Evolutionary conservation across 495 filamentous ascomycete genomes (phyloP).

Genomic region (Aspergillus leporis): DNA sequence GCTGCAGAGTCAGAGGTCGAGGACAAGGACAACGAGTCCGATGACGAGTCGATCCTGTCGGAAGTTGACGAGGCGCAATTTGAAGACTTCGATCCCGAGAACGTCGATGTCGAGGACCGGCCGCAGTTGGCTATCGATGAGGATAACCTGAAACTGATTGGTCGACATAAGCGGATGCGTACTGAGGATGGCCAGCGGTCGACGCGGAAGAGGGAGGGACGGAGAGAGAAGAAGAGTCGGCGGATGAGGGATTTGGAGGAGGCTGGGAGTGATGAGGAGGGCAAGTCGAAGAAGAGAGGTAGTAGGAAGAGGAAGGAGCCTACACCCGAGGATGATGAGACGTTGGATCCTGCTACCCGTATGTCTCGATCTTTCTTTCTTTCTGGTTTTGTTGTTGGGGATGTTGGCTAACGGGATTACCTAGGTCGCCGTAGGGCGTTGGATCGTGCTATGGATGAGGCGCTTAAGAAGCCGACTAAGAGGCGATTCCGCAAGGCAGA

Average conservation of each 20-base stretch:
- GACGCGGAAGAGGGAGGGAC: conserved; percentile 74
- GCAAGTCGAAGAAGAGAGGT: conserved; percentile 54
- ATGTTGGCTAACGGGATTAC: conserved; percentile 13
- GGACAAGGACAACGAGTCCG: conserved; percentile 49
- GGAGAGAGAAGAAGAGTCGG: conserved; percentile 75
- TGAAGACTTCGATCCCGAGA: conserved; percentile 81
- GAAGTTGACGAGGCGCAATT: conserved; percentile 96
- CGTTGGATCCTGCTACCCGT: conserved; percentile 56
- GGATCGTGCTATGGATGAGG: conserved; percentile 82
- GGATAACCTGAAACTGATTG: conserved; percentile 73
- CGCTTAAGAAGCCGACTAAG: conserved; percentile 76
- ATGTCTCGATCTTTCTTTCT: conserved; percentile 21
- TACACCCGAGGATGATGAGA: conserved; percentile 65
- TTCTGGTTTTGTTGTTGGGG: not conserved
- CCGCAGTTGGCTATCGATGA: conserved; percentile 82
- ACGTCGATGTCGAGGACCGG: conserved; percentile 74
- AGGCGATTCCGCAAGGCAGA: conserved; percentile 77
- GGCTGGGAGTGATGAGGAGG: conserved; percentile 56
- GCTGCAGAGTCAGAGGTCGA: conserved; percentile 18
- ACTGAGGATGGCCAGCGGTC: conserved; percentile 55
- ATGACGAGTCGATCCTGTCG: conserved; percentile 83
- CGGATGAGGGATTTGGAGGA: conserved; percentile 53
- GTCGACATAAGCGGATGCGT: conserved; percentile 80
- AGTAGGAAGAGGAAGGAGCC: conserved; percentile 51
- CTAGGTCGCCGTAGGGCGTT: conserved; percentile 73